Percentiles rank a stretch among this genome's conserved stretches.
phyloP scores from a whole-genome alignment of 768 basidiomycete genomes.

The Cyclocybe cylindracea region DNA sequence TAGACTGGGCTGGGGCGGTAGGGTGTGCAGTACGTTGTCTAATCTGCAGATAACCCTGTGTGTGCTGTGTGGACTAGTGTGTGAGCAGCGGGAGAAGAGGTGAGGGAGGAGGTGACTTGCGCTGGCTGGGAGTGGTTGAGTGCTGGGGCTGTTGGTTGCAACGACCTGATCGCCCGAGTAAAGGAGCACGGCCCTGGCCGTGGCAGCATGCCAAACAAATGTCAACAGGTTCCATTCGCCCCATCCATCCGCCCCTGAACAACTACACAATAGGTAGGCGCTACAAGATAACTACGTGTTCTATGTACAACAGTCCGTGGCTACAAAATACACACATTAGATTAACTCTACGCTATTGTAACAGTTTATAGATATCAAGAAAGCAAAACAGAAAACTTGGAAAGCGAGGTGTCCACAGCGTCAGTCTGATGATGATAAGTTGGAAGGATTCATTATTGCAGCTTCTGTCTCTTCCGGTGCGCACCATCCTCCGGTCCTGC shows the following conservation, averaged over 20 bases:
- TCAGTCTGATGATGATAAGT: too few species aligned
- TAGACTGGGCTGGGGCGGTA: neutral
- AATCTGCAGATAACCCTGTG: constrained; percentile 4
- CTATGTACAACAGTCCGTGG: too few species aligned
- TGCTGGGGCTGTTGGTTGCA: constrained; percentile 35
- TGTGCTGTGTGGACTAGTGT: constrained; percentile 3
- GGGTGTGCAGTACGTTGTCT: constrained; percentile 4
- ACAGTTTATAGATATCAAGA: too few species aligned
- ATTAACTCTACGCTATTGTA: too few species aligned
- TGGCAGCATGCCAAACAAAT: constrained; percentile 36
- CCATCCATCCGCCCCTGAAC: neutral
- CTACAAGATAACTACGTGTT: too few species aligned
- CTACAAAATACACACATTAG: too few species aligned
- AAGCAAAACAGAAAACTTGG: too few species aligned
- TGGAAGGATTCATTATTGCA: too few species aligned
- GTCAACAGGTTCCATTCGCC: constrained; percentile 24
- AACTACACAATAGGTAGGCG: too few species aligned
- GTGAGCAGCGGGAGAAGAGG: neutral
- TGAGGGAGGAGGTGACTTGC: neutral
- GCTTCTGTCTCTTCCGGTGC: too few species aligned
- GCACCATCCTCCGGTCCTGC: too few species aligned
- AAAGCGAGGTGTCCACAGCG: too few species aligned
- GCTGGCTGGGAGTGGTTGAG: neutral
- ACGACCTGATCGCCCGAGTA: constrained; percentile 41
- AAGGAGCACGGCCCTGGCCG: constrained; percentile 36